Percentiles rank a stretch among this genome's conserved stretches.
phyloP scores from a whole-genome alignment of 2,329 filamentous ascomycete genomes.

The Xylaria sp. region DNA sequence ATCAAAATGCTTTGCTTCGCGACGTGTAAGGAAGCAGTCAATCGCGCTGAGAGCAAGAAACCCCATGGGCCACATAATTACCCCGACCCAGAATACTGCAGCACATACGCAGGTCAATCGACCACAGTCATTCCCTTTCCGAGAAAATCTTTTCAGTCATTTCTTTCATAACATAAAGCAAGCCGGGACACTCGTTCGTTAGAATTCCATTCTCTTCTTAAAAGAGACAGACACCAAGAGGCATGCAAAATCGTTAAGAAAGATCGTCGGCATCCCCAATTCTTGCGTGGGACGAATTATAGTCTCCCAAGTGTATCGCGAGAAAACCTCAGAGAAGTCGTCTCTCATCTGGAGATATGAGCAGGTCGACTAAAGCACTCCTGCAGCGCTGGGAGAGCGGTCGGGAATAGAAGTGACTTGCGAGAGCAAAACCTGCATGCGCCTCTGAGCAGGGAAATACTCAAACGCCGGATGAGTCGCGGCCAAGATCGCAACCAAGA shows the following conservation, averaged over 20 bases:
- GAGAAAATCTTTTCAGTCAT: not conserved
- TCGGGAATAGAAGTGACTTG: conserved; percentile 24
- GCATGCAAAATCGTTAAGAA: no score
- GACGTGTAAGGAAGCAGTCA: not conserved
- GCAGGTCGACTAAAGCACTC: not conserved
- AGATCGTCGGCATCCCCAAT: not conserved
- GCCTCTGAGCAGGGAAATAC: conserved; percentile 32
- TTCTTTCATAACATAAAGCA: no score
- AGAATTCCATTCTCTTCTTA: not conserved
- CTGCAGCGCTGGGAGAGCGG: conserved; percentile 17
- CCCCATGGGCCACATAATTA: no score
- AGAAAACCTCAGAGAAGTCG: not conserved
- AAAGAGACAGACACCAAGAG: not conserved
- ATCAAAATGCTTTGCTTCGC: not conserved
- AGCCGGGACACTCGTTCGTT: not conserved
- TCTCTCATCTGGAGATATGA: not conserved
- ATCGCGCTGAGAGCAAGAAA: no score
- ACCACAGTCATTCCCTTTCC: no score
- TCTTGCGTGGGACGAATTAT: not conserved
- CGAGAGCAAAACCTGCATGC: conserved; percentile 32
- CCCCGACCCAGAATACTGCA: no score
- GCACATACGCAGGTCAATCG: no score
- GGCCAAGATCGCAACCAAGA: conserved; percentile 32
- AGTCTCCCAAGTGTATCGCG: no score
- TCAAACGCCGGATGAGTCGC: conserved; percentile 38